Base-by-base conservation (phyloP, 805 yeast species). In the Nakazawaea wyomingensis region DNA sequence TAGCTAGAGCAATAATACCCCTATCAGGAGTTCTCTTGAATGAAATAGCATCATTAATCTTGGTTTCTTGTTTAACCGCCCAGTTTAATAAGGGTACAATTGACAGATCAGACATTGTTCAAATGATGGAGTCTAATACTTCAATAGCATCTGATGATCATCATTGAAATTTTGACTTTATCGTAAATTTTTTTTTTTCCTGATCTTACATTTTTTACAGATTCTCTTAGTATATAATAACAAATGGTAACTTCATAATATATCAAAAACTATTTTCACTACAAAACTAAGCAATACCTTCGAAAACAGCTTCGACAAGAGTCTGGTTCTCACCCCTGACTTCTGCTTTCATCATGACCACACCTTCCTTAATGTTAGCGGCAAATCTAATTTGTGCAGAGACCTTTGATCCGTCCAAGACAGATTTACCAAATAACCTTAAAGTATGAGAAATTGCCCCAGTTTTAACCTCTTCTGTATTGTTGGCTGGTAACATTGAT, bases 351-450 rank as follows among this genome's bases (percentile, higher is more conserved):
- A 81, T 74, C 53, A 72, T 71, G 17, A 42, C 35, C 41, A 68
- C 65, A 48, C 66, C 65, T 48, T 71, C 71, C 29, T 65, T 61
- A 17, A 77, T 69, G 36, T 76, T 69, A 22, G 62, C 55, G 4
- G 80, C 82, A 54, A 76, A 61, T 54, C 76, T 68, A 35, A 74
- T 60, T 49, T 63, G 55, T 11, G 66, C 66, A 17, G 76, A 80
- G 55, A 80, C 70, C 55, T 76, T 78, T 44, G 62, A 62, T 13
- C 80, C 76, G 28, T 76, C 71, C 62, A 76, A 74, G 26, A 78
- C 65, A 53, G 86, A 79, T 66, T 84, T 85, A 57, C 96, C 98
- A 56, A 74, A 85, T 54, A 89, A 67, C 66, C 88, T 89, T 66
- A 93, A 71, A 10, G 77, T 69, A 60, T 90, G 97, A 36, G 77